phyloP scores from a whole-genome alignment of 768 basidiomycete genomes.

The Lentinula sp. region DNA sequence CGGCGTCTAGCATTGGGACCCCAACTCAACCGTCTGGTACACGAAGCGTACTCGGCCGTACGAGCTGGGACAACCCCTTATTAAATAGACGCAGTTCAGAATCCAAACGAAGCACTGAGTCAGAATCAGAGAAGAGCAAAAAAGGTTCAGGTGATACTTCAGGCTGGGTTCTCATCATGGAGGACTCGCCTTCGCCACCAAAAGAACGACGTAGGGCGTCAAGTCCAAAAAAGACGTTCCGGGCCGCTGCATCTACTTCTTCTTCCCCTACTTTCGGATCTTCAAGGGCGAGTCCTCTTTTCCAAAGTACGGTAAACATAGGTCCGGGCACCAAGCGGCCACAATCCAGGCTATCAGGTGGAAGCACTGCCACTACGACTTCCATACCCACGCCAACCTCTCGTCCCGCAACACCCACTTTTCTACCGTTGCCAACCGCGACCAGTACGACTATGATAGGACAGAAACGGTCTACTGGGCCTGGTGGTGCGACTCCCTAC shows the following conservation, averaged over 20 bases:
- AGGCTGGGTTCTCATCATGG: slow-evolving; percentile 89
- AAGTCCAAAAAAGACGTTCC: slow-evolving; percentile 57
- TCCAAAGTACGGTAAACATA: slow-evolving; percentile 36
- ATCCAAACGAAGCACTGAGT: slow-evolving; percentile 37
- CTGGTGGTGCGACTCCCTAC: slow-evolving; percentile 30
- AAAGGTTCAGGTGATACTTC: slow-evolving; percentile 49
- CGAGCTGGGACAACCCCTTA: slow-evolving; percentile 33
- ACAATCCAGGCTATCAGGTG: slow-evolving; percentile 67
- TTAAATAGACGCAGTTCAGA: slow-evolving; percentile 36
- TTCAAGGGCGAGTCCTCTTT: slow-evolving; percentile 31
- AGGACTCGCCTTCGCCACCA: slow-evolving; percentile 70
- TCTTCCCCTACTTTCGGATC: slow-evolving; percentile 36
- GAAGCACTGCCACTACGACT: slow-evolving; percentile 51
- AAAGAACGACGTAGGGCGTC: slow-evolving; percentile 58
- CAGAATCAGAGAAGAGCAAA: slow-evolving; percentile 35
- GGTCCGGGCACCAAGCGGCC: slow-evolving; percentile 48
- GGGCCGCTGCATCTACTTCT: slow-evolving; percentile 38
- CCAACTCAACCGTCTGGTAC: slow-evolving; percentile 32
- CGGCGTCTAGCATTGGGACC: slow-evolving; percentile 25
- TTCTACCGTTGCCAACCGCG: slow-evolving; percentile 64
- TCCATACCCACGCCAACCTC: slow-evolving; percentile 64
- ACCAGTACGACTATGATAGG: slow-evolving; percentile 33
- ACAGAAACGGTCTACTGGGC: slow-evolving; percentile 57
- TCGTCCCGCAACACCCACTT: slow-evolving; percentile 71
- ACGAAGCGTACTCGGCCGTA: slow-evolving; percentile 34